These are phyloP conservation scores for Rachicladosporium sp. DNA, from an alignment of 2,329 filamentous ascomycete species.

Conservation along the genomic window DNA sequence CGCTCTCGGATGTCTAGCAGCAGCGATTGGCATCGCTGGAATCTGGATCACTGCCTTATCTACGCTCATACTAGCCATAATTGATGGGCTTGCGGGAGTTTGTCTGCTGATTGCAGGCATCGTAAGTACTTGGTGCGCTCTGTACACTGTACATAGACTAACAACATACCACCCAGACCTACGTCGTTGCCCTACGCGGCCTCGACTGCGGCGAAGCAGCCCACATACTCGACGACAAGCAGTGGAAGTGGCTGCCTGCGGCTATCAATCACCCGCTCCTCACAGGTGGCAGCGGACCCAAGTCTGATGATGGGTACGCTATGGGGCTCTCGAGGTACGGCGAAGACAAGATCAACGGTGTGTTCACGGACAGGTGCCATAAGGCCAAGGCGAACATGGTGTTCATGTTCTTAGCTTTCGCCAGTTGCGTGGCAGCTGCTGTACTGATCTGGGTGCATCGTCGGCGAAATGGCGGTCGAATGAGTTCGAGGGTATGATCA, in stretches of 20 bases:
- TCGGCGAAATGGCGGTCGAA: too few species aligned
- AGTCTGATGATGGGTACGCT: background rate
- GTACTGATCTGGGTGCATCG: conserved; percentile 1
- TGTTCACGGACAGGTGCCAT: conserved; percentile 10
- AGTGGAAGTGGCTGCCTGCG: background rate
- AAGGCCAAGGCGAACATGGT: conserved; percentile 12
- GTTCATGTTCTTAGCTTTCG: conserved; percentile 15
- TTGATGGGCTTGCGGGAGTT: conserved; percentile 13
- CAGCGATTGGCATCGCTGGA: conserved; percentile 13
- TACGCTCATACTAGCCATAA: conserved; percentile 10
- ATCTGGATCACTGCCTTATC: conserved; percentile 11
- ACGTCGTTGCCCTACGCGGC: conserved; percentile 11
- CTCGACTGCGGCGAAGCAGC: conserved; percentile 8
- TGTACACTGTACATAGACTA: background rate
- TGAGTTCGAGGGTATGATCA: too few species aligned
- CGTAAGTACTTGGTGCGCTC: conserved; percentile 9
- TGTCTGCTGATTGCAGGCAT: conserved; percentile 16
- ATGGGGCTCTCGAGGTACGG: background rate
- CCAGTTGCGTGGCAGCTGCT: conserved; percentile 7
- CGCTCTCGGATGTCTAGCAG: conserved; percentile 12
- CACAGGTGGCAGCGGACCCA: conserved; percentile 10
- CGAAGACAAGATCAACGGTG: background rate
- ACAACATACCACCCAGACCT: conserved; percentile 8
- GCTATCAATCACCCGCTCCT: conserved; percentile 7
- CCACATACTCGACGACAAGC: background rate